These are phyloP conservation scores for Pulicaria dysenterica DNA, from an alignment of 129 eudicot species.

Conservation along the genomic window DNA sequence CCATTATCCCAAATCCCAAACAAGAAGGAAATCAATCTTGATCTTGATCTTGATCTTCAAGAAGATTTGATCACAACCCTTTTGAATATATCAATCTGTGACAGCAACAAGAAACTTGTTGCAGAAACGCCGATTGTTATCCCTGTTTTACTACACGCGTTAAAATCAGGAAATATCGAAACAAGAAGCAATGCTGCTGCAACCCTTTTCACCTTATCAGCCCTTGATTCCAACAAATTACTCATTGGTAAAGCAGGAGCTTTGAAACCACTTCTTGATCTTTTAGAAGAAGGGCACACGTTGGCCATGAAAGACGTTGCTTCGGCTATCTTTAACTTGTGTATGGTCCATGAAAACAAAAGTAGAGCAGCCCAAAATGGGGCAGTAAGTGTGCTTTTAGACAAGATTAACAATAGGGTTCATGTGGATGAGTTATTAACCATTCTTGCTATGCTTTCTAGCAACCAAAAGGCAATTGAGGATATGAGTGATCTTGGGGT, in stretches of 20 bases:
- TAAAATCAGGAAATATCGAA: slow-evolving; percentile 59
- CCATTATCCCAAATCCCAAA: slow-evolving; percentile 44
- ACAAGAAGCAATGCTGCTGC: slow-evolving; percentile 89
- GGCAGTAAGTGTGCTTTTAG: slow-evolving; percentile 68
- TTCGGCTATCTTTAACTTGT: slow-evolving; percentile 72
- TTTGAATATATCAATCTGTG: slow-evolving; percentile 81
- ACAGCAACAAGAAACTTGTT: slow-evolving; percentile 74
- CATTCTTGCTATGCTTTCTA: slow-evolving; percentile 89
- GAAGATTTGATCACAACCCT: slow-evolving; percentile 85
- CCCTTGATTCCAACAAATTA: slow-evolving; percentile 77
- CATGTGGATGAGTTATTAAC: slow-evolving; percentile 77
- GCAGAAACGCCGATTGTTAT: slow-evolving; percentile 73
- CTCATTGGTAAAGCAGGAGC: slow-evolving; percentile 82
- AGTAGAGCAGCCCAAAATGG: slow-evolving; percentile 68
- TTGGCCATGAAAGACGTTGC: slow-evolving; percentile 82
- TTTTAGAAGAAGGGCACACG: slow-evolving; percentile 70
- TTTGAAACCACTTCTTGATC: slow-evolving; percentile 59
- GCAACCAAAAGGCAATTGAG: slow-evolving; percentile 65
- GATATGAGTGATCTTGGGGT: slow-evolving; percentile 78
- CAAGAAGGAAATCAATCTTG: slow-evolving; percentile 35
- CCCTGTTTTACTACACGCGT: slow-evolving; percentile 60
- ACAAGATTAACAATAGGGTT: slow-evolving; percentile 50
- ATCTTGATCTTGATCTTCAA: slow-evolving; percentile 55
- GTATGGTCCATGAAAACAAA: slow-evolving; percentile 77
- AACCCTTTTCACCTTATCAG: slow-evolving; percentile 79